Evolutionary conservation across 2,329 filamentous ascomycete species (phyloP), one percentile per base, ranked within the genome.

Genomic region (Clonostachys rhizophaga): DNA sequence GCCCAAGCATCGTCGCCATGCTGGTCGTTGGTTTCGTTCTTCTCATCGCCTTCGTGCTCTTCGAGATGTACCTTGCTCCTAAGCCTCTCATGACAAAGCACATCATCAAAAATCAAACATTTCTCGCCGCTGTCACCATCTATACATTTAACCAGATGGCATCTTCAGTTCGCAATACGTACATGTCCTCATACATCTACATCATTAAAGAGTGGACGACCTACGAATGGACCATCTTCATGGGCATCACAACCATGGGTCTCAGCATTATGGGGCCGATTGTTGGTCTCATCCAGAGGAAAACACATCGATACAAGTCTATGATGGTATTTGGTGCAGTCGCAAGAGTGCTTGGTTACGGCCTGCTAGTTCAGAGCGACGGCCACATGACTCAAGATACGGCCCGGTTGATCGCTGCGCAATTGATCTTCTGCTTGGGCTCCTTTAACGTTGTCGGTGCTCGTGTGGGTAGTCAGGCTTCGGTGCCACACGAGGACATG

Each of bases 401-500:
- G 3, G 61, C 61, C 5, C 55, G 58, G 3, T 56, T 71, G 1
- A 59, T 67, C 6, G 48, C 60, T 6, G 58, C 60, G 5, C 66
- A 70, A 49, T 52, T 72, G 16, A 52, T 71, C 34, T 60, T 62
- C 47, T 66, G 67, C 20, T 55, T 65, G 3, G 59, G 60, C n/a
- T 61, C 66, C 0, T 58, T 69, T 53, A 64, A 62, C 43, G 62
- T 70, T 4, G 62, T 72, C 17, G 69, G 68, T 34, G 64, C 58
- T 6, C 64, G 67, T 11, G 68, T 72, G 0, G 69, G 64, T 7
- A 58, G 53, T 5, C 67, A 71, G 47, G 67, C 66, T 11, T 70
- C 68, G 0, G 69, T 71, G 0, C 66, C 68, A 1, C 69, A 72
- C 50, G 61, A 70, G 46, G 68, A 72, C 40, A 49, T 72, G 43